These are phyloP conservation scores for Catunica adiposa DNA, from an alignment of 2,329 filamentous ascomycete species.

Conservation along the genomic window DNA sequence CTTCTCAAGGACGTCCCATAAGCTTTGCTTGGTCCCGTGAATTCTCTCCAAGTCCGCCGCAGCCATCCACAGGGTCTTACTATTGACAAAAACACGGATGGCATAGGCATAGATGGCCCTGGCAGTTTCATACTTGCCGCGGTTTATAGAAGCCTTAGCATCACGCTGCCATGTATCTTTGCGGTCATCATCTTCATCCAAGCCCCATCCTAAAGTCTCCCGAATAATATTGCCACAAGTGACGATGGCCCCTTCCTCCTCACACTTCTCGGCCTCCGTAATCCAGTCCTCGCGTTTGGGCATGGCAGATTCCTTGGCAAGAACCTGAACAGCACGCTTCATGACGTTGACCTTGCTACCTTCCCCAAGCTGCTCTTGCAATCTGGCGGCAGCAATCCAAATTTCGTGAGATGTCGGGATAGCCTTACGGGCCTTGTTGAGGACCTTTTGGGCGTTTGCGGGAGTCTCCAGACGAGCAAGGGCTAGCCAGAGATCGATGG, in stretches of 20 bases:
- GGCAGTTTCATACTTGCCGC: slow-evolving; percentile 77
- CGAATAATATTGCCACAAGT: slow-evolving; percentile 83
- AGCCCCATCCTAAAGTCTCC: slow-evolving; percentile 79
- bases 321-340: slow-evolving; percentile 77
- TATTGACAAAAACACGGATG: slow-evolving; percentile 74
- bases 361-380: slow-evolving; percentile 77
- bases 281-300: slow-evolving; percentile 97
- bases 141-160: slow-evolving; percentile 61
- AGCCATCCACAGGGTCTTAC: slow-evolving; percentile 75
- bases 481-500: slow-evolving; percentile 88
- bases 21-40: slow-evolving; percentile 66
- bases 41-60: slow-evolving; percentile 83
- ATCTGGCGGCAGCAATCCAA: slow-evolving; percentile 83
- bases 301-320: slow-evolving; percentile 89
- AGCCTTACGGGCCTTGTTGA: slow-evolving; percentile 89
- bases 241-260: slow-evolving; percentile 72
- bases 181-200: slow-evolving; percentile 92
- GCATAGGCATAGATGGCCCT: slow-evolving; percentile 87
- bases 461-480: slow-evolving; percentile 77
- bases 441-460: slow-evolving; percentile 81
- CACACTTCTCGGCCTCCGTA: slow-evolving; percentile 80
- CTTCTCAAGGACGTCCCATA: slow-evolving; percentile 78
- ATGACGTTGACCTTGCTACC: slow-evolving; percentile 74
- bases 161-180: slow-evolving; percentile 96
- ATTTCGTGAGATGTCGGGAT: slow-evolving; percentile 87